Evolutionary conservation across 148 eudicot species (phyloP), one percentile per base, ranked within the genome.

Genomic region (Talinum fruticosum): DNA sequence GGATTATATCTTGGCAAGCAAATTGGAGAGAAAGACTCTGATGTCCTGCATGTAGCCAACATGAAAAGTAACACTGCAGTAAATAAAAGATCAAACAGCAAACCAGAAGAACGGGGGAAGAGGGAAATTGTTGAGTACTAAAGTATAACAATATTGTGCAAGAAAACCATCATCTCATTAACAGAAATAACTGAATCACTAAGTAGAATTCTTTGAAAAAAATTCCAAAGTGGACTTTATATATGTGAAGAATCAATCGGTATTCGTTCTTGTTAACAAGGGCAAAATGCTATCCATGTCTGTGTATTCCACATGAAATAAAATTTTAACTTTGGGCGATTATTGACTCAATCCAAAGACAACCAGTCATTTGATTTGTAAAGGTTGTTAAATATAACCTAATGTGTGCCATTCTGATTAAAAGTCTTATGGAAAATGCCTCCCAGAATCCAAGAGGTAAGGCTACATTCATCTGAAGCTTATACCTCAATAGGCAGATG

Each of bases 1-100:
- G 99, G 87, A 81, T 96, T 96, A 81, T 93, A 96, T 90, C 93
- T 93, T 82, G 99, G 99, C 85, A 96, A 84, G 86, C 99, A 96
- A 75, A 96, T 96, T 73, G 99, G 99, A 1, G 99, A 93, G 92
- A 96, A 96, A 41, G 97, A 90, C 85, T 96, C 99, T 47, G 99
- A 96, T 77, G 97, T 92, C 90, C 99, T 96, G 97, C 90, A 87
- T 66, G 33, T 34, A 88, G 69, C 79, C 79, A 85, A 74, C 36
- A 79, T 49, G 21, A 79, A 59, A 36, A 49, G 67, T 49, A 37
- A 84, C 23, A 59, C 7, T 15, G 62, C 49, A 62, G 47, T 59
- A 57, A 26, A 61, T 26, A 54, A 21, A 61, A 24, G 2, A 61
- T 7, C 32, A 61, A 28, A 28, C 33, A 7, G 66, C 30, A 61